A percentile compares a stretch with the other conserved stretches of the same genome.
Evolutionary conservation across 176 grass and related monocot genomes (phyloP).

Genomic region (Cymbopogon citratus): DNA sequence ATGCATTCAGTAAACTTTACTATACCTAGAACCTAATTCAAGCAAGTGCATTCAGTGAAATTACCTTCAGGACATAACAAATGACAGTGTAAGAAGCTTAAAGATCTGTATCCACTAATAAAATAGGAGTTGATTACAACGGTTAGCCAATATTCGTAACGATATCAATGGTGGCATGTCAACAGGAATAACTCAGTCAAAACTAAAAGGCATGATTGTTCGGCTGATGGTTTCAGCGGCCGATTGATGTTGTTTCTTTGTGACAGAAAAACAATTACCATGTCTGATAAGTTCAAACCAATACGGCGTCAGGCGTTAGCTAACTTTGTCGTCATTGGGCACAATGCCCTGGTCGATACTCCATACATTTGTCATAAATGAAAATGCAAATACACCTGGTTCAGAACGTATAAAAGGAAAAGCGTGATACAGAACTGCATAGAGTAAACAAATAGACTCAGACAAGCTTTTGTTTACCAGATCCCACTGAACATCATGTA

Average conservation of each 20-base stretch:
- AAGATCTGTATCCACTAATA: not conserved
- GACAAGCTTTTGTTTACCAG: not conserved
- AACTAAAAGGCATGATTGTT: not conserved
- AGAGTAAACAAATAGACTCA: not conserved
- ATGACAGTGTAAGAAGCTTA: not conserved
- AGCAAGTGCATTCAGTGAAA: not conserved
- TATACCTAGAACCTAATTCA: not conserved
- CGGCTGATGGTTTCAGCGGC: too few species aligned
- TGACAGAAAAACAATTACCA: too few species aligned
- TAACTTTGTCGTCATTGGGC: not conserved
- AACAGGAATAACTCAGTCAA: not conserved
- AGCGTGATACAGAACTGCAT: not conserved
- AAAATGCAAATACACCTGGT: not conserved
- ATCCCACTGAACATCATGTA: not conserved
- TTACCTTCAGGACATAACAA: not conserved
- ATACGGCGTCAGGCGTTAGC: too few species aligned
- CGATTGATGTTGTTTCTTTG: too few species aligned
- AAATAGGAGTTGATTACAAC: not conserved
- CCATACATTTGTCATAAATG: too few species aligned
- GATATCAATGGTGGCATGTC: not conserved
- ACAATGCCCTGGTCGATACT: not conserved
- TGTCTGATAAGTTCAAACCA: too few species aligned
- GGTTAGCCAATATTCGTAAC: not conserved
- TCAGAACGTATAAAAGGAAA: not conserved
- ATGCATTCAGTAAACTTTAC: too few species aligned